Evolutionary conservation across 345 rosid species (phyloP), one percentile per base, ranked within the genome.

Genomic region (Xanthoceras sorbifolium): DNA sequence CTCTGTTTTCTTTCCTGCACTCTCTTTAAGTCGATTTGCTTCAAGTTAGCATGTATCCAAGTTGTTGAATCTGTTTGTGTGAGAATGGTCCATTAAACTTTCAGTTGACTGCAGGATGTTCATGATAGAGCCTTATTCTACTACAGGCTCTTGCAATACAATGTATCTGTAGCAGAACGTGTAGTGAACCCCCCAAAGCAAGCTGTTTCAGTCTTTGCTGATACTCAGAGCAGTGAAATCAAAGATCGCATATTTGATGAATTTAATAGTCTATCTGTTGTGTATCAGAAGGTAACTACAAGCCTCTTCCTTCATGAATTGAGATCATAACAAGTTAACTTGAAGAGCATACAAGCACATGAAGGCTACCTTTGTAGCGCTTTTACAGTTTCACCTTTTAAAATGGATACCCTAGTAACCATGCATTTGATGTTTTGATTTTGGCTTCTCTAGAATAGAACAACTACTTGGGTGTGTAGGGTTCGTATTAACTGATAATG

Each of bases 51-150:
- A 38, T 23, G 6, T 36, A 2, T 64, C 40, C 28, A 64, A 69
- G 69, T 73, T 36, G 23, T 38, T 64, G 40, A 68, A 64, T 34
- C 48, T 61, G 40, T 67, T 76, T 73, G 52, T 72, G 48, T 26
- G 12, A 59, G 67, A 63, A 71, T 14, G 20, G 36, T 42, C 18
- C 52, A 69, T 83, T 78, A 67, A 84, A 78, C 73, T 36, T 70
- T 69, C 28, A 66, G 64, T 72, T 76, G 65, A 73, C 76, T 81
- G 81, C 91, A 96, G 98, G 99, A 96, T 87, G 98, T 96, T 86
- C 99, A 96, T 81, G 99, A 96, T 77, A 86, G 99, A 83, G 98
- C 98, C 85, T 84, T 96, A 79, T 92, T 96, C 90, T 96, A 96
- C 88, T 92, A 91, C 82, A 93, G 99, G 86, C 92, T 93, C 82